Evolutionary conservation across 441 rosid genomes (phyloP).

Genomic region (Manihot esculenta): DNA sequence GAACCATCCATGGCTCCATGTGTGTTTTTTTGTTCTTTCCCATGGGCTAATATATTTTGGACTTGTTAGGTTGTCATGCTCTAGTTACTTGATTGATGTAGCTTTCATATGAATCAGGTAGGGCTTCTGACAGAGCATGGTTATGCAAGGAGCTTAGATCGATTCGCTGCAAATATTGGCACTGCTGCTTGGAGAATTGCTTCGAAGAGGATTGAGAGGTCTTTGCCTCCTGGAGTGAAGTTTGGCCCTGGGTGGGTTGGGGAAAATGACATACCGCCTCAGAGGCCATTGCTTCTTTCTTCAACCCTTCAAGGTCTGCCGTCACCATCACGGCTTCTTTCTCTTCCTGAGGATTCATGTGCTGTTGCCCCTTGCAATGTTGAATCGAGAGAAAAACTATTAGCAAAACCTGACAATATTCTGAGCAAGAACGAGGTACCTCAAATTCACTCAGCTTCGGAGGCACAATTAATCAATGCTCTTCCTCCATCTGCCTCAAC

Average conservation of each 20-base stretch:
- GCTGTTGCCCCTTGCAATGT: slow-evolving; percentile 5
- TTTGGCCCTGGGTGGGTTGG: slow-evolving; percentile 88
- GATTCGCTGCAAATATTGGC: slow-evolving; percentile 71
- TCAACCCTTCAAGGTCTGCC: slow-evolving; percentile 24
- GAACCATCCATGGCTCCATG: slow-evolving; percentile 10
- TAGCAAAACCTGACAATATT: slow-evolving; percentile 20
- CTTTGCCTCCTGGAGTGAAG: slow-evolving; percentile 51
- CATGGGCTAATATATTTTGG: slow-evolving; percentile 11
- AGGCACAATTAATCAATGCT: slow-evolving; percentile 21
- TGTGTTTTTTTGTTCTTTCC: slow-evolving; percentile 9
- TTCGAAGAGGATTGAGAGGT: slow-evolving; percentile 43
- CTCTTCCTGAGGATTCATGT: slow-evolving; percentile 25
- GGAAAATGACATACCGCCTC: slow-evolving; percentile 51
- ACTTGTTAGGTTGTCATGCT: neutral
- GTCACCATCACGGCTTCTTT: slow-evolving; percentile 18
- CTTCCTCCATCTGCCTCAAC: slow-evolving; percentile 19
- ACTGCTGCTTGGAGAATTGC: slow-evolving; percentile 68
- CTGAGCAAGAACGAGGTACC: slow-evolving; percentile 24
- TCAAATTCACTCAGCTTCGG: slow-evolving; percentile 19
- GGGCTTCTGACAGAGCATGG: slow-evolving; percentile 64
- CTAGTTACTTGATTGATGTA: slow-evolving; percentile 21
- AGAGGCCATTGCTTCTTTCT: slow-evolving; percentile 21
- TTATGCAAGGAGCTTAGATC: slow-evolving; percentile 72
- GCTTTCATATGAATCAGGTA: slow-evolving; percentile 46
- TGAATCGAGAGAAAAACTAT: slow-evolving; percentile 20